Base-by-base conservation (phyloP, 306 rosid species). In the Begonia masoniana region DNA sequence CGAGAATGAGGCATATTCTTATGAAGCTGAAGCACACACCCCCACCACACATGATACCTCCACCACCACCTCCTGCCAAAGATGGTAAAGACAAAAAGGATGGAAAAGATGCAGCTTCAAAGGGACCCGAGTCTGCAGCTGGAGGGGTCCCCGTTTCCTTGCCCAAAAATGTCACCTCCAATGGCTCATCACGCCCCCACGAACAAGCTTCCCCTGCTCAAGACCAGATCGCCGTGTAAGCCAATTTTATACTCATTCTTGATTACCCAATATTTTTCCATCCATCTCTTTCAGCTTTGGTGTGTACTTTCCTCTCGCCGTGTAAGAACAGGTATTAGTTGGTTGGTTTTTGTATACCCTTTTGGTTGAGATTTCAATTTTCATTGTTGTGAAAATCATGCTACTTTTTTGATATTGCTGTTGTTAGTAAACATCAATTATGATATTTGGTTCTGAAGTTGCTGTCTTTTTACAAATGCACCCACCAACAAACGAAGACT, bases 21-120 rank as follows among this genome's bases (percentile, higher is more conserved):
- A 72, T 86, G 78, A 92, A 81, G 83, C 80, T 92, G 76, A 92
- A 92, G 81, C 99, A 92, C 47, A 76, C 94, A 50, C 95, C 99
- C 54, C 99, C 99, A 13, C 87, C 96, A 35, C 96, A 87, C 84
- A 92, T 92, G 99, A 75, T 81, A 58, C 86, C 95, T 11, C 94
- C 96, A 54, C 91, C 97, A 50, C 74, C 93, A 61, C 74, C 93
- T 61, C 76, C 64, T 23, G 67, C 64, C 12, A 71, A 71, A 53
- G 76, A 71, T 41, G 71, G 52, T 51, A 70, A 68, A 45, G 68
- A 50, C 1, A 49, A 59, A 4, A 80, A 83, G 57, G 84, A 72
- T 9, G 82, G 60, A 23, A 68, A 88, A 67, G 96, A 82, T 13
- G 62, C 69, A 10, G 69, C 89, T 55, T 3, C 88, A 10, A 77